phyloP scores from a whole-genome alignment of 129 eudicot species.

The Lonicera japonica region DNA sequence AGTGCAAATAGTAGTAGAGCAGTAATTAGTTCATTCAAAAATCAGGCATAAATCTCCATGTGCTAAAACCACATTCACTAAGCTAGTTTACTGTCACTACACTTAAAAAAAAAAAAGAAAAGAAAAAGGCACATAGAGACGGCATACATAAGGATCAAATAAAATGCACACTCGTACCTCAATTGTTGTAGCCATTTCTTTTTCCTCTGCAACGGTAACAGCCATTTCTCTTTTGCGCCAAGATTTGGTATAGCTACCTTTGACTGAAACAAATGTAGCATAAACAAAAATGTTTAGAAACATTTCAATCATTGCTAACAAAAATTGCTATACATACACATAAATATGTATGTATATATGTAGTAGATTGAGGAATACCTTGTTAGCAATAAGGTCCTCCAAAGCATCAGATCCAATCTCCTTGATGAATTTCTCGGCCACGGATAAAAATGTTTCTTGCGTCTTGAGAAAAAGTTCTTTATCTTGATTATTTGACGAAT shows the following conservation, averaged over 20 bases:
- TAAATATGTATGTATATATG: no score
- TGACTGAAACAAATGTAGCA: background rate
- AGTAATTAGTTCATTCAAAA: no score
- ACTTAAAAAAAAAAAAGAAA: no score
- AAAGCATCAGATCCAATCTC: slow-evolving; percentile 32
- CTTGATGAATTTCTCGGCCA: slow-evolving; percentile 14
- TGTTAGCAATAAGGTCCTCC: slow-evolving; percentile 22
- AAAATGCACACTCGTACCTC: background rate
- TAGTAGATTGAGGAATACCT: slow-evolving; percentile 2
- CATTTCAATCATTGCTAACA: no score
- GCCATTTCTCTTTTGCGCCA: slow-evolving; percentile 7
- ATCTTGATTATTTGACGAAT: slow-evolving; percentile 5
- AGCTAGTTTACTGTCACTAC: no score
- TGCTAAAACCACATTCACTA: no score
- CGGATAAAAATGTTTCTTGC: slow-evolving; percentile 11
- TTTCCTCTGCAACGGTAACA: background rate
- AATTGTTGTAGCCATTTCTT: background rate
- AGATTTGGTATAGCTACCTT: background rate
- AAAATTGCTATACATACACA: no score
- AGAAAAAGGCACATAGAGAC: background rate
- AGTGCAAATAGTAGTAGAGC: no score
- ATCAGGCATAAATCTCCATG: no score
- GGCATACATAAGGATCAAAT: no score
- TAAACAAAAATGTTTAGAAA: background rate
- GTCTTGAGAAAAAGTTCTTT: background rate